Conservation (phyloP, 2,329 filamentous ascomycete species). For the Scytalidium lignicola region DNA sequence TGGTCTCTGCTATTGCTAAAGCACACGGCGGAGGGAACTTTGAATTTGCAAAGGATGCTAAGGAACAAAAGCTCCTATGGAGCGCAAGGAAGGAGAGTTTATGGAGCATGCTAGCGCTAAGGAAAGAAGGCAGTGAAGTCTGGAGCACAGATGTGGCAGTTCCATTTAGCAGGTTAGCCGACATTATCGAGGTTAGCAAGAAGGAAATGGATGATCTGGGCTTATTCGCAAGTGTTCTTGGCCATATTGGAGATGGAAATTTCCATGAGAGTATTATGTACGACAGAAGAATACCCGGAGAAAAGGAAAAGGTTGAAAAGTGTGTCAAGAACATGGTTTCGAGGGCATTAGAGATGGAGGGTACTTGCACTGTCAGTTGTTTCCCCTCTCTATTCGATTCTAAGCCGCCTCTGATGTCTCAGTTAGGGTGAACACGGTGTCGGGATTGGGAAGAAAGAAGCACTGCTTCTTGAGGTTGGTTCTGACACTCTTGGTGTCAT, state of each 20-base stretch:
- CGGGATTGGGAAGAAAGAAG: constrained; percentile 81
- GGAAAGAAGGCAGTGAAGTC: constrained; percentile 62
- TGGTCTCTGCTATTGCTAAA: constrained; percentile 64
- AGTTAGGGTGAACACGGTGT: constrained; percentile 71
- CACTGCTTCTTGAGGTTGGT: constrained; percentile 73
- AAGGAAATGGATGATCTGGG: constrained; percentile 83
- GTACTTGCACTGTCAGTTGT: constrained; percentile 65
- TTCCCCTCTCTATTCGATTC: constrained; percentile 3
- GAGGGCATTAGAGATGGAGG: constrained; percentile 89
- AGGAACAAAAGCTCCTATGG: constrained; percentile 74
- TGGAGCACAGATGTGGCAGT: constrained; percentile 86
- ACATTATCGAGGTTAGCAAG: constrained; percentile 78
- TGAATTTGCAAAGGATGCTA: constrained; percentile 68
- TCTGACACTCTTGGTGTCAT: constrained; percentile 77
- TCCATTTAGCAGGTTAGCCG: constrained; percentile 68
- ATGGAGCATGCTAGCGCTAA: constrained; percentile 76
- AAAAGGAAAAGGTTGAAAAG: constrained; percentile 70
- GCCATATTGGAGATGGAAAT: constrained; percentile 90
- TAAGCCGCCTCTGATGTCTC: not conserved
- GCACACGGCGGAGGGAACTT: constrained; percentile 61
- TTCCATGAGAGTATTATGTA: constrained; percentile 95
- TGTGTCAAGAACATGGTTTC: constrained; percentile 89
- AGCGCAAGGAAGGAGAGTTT: constrained; percentile 75
- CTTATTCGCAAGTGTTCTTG: constrained; percentile 80
- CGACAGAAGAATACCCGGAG: constrained; percentile 61